Percentiles rank a stretch among this genome's conserved stretches.
Conservation (phyloP, 2,329 filamentous ascomycete genomes). For the Ilyonectria sp. region DNA sequence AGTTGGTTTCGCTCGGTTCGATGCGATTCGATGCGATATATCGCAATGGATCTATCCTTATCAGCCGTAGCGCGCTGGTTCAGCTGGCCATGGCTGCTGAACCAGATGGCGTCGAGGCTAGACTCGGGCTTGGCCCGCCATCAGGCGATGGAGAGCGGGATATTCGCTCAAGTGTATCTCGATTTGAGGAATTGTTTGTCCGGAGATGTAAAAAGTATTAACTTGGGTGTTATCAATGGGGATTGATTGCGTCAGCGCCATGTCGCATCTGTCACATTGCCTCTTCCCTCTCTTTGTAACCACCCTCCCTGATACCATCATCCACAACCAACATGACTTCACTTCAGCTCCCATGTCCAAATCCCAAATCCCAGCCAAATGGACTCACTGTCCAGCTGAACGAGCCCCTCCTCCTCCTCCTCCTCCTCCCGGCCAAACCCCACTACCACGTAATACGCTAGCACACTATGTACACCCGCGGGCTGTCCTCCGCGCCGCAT, state of each 20-base stretch:
- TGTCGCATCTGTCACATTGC: not conserved
- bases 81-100: not conserved
- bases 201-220: not conserved
- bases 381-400: not conserved
- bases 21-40: not conserved
- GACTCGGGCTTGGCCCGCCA: not conserved
- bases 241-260: not conserved
- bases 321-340: not conserved
- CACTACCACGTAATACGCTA: not conserved
- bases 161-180: not conserved
- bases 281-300: not conserved
- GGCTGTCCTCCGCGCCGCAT: constrained; percentile 42
- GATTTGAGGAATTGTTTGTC: not conserved
- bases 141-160: constrained; percentile 4
- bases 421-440: constrained; percentile 3
- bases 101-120: constrained; percentile 2
- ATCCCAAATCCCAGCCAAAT: not conserved
- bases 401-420: not conserved
- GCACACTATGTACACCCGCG: constrained; percentile 29
- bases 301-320: not conserved
- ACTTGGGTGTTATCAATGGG: not conserved
- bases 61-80: not conserved
- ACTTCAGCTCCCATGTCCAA: not conserved
- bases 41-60: not conserved
- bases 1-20: not conserved